These are phyloP conservation scores for Trypanosoma rangeli DNA, from an alignment of 208 protist genomes.

Conservation along the genomic window DNA sequence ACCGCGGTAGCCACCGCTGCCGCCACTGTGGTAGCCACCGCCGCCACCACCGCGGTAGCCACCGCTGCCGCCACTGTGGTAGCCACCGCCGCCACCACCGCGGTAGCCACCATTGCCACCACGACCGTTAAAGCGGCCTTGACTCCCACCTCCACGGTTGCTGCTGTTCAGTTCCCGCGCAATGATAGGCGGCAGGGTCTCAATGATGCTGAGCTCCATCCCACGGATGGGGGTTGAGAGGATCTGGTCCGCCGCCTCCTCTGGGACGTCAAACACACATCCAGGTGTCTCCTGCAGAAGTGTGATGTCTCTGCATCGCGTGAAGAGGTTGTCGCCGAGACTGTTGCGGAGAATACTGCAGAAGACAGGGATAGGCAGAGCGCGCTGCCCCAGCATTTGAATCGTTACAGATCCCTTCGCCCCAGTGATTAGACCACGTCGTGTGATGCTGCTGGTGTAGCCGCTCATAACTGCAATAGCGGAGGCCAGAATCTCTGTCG, in stretches of 20 bases:
- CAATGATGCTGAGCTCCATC: conserved; percentile 68
- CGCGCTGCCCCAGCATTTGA: conserved; percentile 68
- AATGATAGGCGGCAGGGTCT: conserved; percentile 82
- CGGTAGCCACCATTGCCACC: conserved; percentile 26
- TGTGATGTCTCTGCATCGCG: conserved; percentile 80
- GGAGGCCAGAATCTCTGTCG: conserved; percentile 82
- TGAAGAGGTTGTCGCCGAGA: conserved; percentile 80
- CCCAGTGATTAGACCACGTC: conserved; percentile 81
- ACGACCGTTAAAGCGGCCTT: conserved; percentile 5
- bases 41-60: conserved; percentile 26
- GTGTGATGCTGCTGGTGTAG: conserved; percentile 87
- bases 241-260: conserved; percentile 62
- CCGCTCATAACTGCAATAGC: conserved; percentile 91
- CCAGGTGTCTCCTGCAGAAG: conserved; percentile 85
- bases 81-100: conserved; percentile 21
- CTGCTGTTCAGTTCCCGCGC: conserved; percentile 67
- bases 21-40: conserved; percentile 14
- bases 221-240: conserved; percentile 59
- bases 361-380: conserved; percentile 79
- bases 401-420: conserved; percentile 72
- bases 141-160: conserved; percentile 35
- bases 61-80: conserved; percentile 33
- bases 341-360: conserved; percentile 88
- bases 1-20: conserved; percentile 30
- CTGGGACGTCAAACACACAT: conserved; percentile 88